These are phyloP conservation scores for Tuber melanosporum DNA, from an alignment of 495 filamentous ascomycete genomes.

Conservation along the genomic window DNA sequence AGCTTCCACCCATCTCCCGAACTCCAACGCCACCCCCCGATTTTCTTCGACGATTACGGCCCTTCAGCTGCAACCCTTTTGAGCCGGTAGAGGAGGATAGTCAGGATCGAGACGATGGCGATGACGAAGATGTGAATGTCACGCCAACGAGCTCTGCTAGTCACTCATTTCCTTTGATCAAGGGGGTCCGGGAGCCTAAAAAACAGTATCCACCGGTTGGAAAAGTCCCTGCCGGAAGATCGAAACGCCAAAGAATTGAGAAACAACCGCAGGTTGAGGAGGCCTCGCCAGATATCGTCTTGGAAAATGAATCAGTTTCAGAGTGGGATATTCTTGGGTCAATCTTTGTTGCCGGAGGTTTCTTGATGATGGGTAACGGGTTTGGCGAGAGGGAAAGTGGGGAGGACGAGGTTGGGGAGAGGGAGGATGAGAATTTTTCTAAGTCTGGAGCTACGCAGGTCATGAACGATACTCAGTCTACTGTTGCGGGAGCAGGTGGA, in stretches of 20 bases:
- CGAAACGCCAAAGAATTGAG: constrained; percentile 13
- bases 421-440: neutral
- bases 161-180: neutral
- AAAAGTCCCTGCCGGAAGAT: constrained; percentile 16
- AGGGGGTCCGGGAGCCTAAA: constrained; percentile 16
- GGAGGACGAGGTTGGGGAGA: neutral
- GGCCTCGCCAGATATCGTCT: neutral
- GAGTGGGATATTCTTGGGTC: constrained; percentile 26
- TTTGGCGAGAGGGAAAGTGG: neutral
- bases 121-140: neutral
- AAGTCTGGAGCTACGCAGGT: neutral
- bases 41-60: constrained; percentile 1
- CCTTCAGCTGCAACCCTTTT: constrained; percentile 8
- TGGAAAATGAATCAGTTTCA: neutral
- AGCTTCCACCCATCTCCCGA: constrained; percentile 29
- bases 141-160: neutral
- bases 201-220: constrained; percentile 26
- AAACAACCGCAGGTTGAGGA: neutral
- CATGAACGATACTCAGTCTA: neutral
- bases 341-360: constrained; percentile 24
- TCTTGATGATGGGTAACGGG: constrained; percentile 20
- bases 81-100: neutral
- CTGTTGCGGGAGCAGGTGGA: neutral
- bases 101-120: neutral
- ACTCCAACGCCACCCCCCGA: constrained; percentile 23